These are phyloP conservation scores for Penicillium sp. DNA, from an alignment of 2,329 filamentous ascomycete genomes.

Conservation along the genomic window DNA sequence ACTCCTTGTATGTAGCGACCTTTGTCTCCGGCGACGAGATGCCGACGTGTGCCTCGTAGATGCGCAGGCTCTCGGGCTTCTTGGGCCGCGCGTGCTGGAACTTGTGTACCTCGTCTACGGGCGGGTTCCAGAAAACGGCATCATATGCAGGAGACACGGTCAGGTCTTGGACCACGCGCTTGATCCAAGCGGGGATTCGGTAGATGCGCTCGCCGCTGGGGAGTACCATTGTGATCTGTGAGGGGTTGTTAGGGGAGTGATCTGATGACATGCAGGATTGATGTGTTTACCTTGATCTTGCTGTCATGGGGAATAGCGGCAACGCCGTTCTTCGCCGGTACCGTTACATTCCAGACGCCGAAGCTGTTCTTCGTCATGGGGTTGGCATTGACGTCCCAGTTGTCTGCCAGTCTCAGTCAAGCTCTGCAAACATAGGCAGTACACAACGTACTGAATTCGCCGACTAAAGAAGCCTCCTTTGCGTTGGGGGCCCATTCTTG, in stretches of 20 bases:
- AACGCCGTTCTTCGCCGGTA: slow-evolving; percentile 65
- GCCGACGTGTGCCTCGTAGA: slow-evolving; percentile 97
- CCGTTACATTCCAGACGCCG: slow-evolving; percentile 74
- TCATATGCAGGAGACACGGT: slow-evolving; percentile 85
- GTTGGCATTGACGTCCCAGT: slow-evolving; percentile 74
- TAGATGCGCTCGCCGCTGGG: slow-evolving; percentile 74
- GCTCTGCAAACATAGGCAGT: neutral
- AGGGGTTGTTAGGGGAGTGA: neutral
- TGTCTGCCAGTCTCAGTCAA: slow-evolving; percentile 49
- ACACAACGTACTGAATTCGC: slow-evolving; percentile 71
- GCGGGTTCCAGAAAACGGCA: slow-evolving; percentile 94
- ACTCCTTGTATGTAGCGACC: slow-evolving; percentile 94
- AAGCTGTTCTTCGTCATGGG: slow-evolving; percentile 79
- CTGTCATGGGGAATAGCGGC: slow-evolving; percentile 82
- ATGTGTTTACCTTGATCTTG: slow-evolving; percentile 69
- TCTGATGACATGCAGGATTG: no score
- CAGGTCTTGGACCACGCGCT: slow-evolving; percentile 88
- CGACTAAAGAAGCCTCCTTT: slow-evolving; percentile 71
- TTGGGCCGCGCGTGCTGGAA: slow-evolving; percentile 76
- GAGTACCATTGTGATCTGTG: slow-evolving; percentile 70
- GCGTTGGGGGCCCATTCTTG: slow-evolving; percentile 96
- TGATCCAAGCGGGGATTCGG: slow-evolving; percentile 92
- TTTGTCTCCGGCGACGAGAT: slow-evolving; percentile 85
- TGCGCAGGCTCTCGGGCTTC: slow-evolving; percentile 75
- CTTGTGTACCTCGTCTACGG: slow-evolving; percentile 61